Conservation (phyloP, 1,139 yeast species). For the Geotrichum bryndzae region DNA sequence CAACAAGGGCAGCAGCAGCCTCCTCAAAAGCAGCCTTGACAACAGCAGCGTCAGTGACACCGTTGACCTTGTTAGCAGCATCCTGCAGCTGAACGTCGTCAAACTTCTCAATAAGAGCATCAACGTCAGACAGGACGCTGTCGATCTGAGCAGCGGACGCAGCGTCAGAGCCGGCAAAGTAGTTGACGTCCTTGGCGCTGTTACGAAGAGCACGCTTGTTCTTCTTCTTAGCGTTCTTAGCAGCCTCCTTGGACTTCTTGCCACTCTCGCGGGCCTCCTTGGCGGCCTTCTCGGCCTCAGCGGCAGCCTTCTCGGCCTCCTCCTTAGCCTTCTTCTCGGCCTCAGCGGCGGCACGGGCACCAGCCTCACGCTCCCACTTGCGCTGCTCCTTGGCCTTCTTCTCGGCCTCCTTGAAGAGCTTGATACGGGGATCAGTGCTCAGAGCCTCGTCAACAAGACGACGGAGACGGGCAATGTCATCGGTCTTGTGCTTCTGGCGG, state of each 20-base stretch:
- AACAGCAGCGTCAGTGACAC: conserved; percentile 43
- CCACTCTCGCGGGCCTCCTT: conserved; percentile 55
- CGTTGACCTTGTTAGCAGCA: conserved; percentile 58
- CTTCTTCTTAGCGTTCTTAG: conserved; percentile 95
- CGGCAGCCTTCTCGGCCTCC: conserved; percentile 77
- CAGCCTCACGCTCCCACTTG: conserved; percentile 98
- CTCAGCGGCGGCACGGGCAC: conserved; percentile 91
- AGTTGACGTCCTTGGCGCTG: conserved; percentile 75
- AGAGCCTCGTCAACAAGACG: conserved; percentile 85
- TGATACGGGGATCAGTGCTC: conserved; percentile 90
- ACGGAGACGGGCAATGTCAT: conserved; percentile 86
- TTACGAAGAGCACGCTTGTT: conserved; percentile 87
- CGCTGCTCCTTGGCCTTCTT: conserved; percentile 89
- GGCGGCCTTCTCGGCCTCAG: conserved; percentile 63
- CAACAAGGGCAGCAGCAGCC: conserved; percentile 41
- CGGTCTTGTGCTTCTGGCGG: conserved; percentile 96
- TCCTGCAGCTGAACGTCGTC: conserved; percentile 69
- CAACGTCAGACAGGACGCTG: conserved; percentile 54
- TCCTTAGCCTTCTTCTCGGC: conserved; percentile 77
- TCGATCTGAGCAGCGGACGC: conserved; percentile 57
- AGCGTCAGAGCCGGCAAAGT: conserved; percentile 54
- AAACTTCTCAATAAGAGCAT: conserved; percentile 67
- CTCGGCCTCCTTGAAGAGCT: conserved; percentile 86
- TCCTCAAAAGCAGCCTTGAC: conserved; percentile 50
- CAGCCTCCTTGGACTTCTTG: conserved; percentile 95